These are phyloP conservation scores for Pseudevernia furfuracea DNA, from an alignment of 495 filamentous ascomycete genomes.

Conservation along the genomic window DNA sequence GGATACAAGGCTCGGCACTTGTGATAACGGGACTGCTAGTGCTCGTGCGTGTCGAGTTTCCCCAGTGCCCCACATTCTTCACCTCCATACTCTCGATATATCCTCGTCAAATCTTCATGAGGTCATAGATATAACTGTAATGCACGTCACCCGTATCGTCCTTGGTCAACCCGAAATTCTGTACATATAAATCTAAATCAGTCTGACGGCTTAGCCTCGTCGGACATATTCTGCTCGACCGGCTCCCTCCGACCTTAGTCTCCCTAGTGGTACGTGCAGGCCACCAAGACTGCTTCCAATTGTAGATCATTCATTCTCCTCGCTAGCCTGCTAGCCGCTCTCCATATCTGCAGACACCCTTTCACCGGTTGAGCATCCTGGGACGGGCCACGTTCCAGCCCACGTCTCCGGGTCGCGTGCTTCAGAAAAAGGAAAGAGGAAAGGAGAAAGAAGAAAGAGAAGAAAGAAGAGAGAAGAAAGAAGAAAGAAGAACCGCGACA, in stretches of 20 bases:
- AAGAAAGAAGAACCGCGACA: background rate
- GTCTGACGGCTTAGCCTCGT: background rate
- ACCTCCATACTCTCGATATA: too few species aligned
- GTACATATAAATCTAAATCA: too few species aligned
- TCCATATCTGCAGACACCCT: background rate
- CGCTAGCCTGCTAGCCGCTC: background rate
- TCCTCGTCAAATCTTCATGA: background rate
- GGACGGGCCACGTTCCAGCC: background rate
- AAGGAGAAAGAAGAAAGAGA: too few species aligned
- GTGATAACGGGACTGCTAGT: background rate
- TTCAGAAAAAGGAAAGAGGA: background rate
- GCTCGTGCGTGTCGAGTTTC: background rate
- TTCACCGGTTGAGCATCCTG: background rate
- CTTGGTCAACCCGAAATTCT: background rate
- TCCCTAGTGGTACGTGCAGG: background rate
- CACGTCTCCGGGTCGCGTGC: background rate
- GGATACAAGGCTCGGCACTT: background rate
- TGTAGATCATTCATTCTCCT: background rate
- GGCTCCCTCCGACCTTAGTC: background rate
- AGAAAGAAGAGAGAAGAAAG: too few species aligned
- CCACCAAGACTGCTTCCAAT: background rate
- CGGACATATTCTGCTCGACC: conserved; percentile 3
- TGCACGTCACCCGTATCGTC: background rate
- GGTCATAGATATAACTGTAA: background rate
- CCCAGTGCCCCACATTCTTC: too few species aligned